A percentile compares a stretch with the other conserved stretches of the same genome.
These are phyloP conservation scores for Chaetomium strumarium DNA, from an alignment of 2,329 filamentous ascomycete genomes.

Conservation along the genomic window DNA sequence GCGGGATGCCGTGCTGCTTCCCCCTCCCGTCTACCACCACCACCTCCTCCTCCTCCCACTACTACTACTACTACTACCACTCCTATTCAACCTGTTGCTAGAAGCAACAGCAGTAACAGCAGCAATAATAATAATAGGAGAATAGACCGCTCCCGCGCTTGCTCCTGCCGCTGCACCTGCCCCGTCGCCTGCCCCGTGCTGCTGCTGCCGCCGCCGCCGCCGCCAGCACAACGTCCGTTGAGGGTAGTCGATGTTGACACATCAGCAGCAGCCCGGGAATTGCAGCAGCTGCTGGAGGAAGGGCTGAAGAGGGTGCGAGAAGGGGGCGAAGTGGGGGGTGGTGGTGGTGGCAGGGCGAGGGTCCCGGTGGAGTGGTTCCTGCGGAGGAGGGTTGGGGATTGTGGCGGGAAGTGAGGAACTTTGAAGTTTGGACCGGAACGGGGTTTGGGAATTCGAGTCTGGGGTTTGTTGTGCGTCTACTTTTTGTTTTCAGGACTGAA, in stretches of 20 bases:
- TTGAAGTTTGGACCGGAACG: background rate
- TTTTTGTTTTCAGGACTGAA: background rate
- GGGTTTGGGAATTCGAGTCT: background rate
- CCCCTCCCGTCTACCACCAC: background rate
- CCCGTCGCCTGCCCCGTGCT: background rate
- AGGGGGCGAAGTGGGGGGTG: background rate
- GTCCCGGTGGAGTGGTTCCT: conserved; percentile 27
- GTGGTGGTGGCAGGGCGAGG: background rate
- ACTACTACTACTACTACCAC: background rate
- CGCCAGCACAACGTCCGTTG: too few species aligned
- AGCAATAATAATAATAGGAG: too few species aligned
- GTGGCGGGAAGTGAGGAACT: conserved; percentile 13
- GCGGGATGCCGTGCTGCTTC: background rate
- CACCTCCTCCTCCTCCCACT: background rate
- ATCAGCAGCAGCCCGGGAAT: background rate
- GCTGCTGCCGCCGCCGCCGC: too few species aligned
- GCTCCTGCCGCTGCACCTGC: background rate
- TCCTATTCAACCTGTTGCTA: background rate
- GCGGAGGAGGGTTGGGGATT: conserved; percentile 28
- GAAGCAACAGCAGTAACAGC: background rate
- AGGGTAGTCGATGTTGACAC: background rate
- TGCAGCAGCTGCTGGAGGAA: background rate
- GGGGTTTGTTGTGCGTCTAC: background rate
- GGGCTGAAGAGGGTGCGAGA: background rate
- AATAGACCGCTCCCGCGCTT: background rate